Base-by-base conservation (phyloP, 2,329 filamentous ascomycete species). In the Microsporum ferrugineum region DNA sequence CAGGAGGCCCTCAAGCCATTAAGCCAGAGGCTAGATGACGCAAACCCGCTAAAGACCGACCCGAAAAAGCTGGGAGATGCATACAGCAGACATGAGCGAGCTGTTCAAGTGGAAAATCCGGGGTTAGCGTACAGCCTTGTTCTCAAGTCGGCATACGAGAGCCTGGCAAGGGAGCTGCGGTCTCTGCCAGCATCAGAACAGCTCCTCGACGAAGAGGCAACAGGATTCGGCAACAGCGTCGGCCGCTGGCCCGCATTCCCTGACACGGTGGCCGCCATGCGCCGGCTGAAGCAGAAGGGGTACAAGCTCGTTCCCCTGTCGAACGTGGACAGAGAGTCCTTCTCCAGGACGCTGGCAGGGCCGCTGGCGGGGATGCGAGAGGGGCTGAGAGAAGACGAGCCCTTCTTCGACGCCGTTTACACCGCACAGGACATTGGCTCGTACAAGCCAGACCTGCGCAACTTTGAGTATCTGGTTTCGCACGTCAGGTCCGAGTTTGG, bases 401-500 rank as follows among this genome's bases (percentile, higher is more conserved):
- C 57, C 0, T 69, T 75, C n/a, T 86, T 89, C 67, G 85, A 88
- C 66, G 79, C 80, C 10, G 76, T 88, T 29, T 83, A 87, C 71
- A 89, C 86, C 1, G 88, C 88, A 1, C 77, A 90, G 72, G 82
- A 87, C 51, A 83, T 90, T 59, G 86, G 88, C 0, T 79, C 77
- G 5, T 91, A 90, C 71, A 91, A 91, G 75, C 88, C 88, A 0
- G 75, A 81, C 63, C 69, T 73, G 41, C 70, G 70, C 33, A 89
- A 89, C 67, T 91, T 91, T 65, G 76, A 81, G 61, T 86, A 87
- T 68, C 75, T 90, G 72, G 74, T 89, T 12, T 69, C 71, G 12
- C 76, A 79, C 38, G 79, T 82, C 17, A 73, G 80, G 67, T 66
- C 71, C 2, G 79, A 83, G 4, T 80, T 87, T 58, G 84, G 80